Base-by-base conservation (phyloP, 2,329 filamentous ascomycete species). In the Ramichloridium luteum region DNA sequence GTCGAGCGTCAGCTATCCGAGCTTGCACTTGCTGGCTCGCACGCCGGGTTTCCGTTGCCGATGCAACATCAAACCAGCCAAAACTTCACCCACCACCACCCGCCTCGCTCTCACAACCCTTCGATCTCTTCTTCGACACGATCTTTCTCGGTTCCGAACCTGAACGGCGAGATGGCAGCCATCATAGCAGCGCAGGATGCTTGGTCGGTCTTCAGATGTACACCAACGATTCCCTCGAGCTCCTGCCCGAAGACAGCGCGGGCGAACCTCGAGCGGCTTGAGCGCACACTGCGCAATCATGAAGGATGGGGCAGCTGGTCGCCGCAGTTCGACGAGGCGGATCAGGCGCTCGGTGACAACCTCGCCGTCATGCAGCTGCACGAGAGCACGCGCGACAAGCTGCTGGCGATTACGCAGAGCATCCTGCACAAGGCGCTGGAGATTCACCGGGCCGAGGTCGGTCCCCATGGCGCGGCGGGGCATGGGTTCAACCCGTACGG, bases 351-450 rank as follows among this genome's bases (percentile, higher is more conserved):
- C 11, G 58, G 58, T 18, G 60, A 65, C 16, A 56, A 60, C 25
- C 50, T 69, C 25, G 55, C 55, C 4, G 62, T 68, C 9, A 59
- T 65, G 46, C 62, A 59, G 20, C 48, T 69, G 29, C 63, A 65
- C 27, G 65, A 68, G 34, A 58, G 65, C 27, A 75, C 74, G 2
- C 65, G 77, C 17, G 77, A 82, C 50, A 75, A 74, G 49, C 68
- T 81, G 45, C 65, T 80, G n/a, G 76, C 74, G 29, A 79, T 80
- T 39, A 79, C 75, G 0, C 77, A 80, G 50, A 71, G 65, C 25
- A 80, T 80, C 49, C 58, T 81, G 6, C 73, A 79, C 54, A 80
- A 78, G 46, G 77, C 77, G 1, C 64, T 80, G 3, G 73, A 79
- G 10, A 77, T 77, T 26, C 76, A 80, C 51, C 67, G 69, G 28